Evolutionary conservation across 208 protist species (phyloP), one percentile per base, ranked within the genome.

Genomic region (Leptomonas seymouri): DNA sequence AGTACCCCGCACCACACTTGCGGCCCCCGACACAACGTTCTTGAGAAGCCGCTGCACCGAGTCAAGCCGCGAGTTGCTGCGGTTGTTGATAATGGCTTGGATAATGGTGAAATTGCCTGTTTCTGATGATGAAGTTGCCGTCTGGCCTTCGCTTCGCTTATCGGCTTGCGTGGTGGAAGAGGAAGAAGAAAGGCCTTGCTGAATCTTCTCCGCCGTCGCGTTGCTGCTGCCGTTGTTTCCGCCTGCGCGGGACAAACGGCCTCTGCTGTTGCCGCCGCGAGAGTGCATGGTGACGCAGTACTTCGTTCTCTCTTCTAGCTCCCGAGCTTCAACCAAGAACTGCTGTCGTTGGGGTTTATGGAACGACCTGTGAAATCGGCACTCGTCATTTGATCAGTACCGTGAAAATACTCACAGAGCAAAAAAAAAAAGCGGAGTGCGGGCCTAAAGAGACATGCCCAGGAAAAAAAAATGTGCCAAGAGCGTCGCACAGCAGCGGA

Each of bases 1-100:
- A 0, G 87, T 95, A 57, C 87, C 90, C 41, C 90, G 90, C 20
- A 92, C 85, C 56, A 95, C 83, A 16, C 23, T 60, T 2, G 73
- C 30, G 4, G 84, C 90, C 23, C 51, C 54, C 0, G 46, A 14
- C 12, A 73, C 45, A 11, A 84, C 66, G 41, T 55, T 70, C 46
- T 58, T 72, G n/a, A 84, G 68, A 15, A 84, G 68, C 18, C 67
- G 67, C 23, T 82, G 72, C 42, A 82, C 62, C 20, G 49, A 44
- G 27, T 64, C 34, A 12, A 82, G 67, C 1, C 50, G 71, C 2
- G 48, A 15, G 44, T 58, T 71, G 59, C 39, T 49, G 44, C 28
- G 54, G 21, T 39, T 48, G 18, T 55, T 18, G 2, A 42, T 30
- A 25, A 77, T 66, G 0, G 71, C 71, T 6, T 68, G 55, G 36